Evolutionary conservation across 108 stramenopile genomes (phyloP), one percentile per base, ranked within the genome.

Genomic region (Seminavis robusta): DNA sequence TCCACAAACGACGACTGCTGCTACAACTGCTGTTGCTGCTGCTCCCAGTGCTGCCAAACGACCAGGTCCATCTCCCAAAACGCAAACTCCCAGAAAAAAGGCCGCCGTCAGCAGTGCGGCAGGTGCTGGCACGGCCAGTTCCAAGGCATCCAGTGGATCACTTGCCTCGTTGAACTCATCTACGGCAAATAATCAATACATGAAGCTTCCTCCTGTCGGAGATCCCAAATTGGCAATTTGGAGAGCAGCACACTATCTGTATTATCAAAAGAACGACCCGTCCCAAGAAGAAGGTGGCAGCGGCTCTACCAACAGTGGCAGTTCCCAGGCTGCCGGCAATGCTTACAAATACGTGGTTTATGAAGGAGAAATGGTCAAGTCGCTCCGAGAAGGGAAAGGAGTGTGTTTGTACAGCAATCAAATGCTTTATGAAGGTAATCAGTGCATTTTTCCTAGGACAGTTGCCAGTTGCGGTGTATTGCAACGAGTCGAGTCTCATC

Each of bases 361-460:
- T 65, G 92, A 94, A 73, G 92, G 92, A 13, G 92, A 94, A 73
- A 79, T 93, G 92, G 69, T 71, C 11, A 59, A 77, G 38, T 34
- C 33, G 24, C 47, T 74, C 17, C 81, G 94, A 20, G 79, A 92
- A 42, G 94, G 94, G 19, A 61, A 71, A 1, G 94, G 94, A 16
- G 67, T 90, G 10, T 88, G 87, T 64, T 62, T 93, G 41, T 95
- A 85, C 71, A 66, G 60, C 28, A 86, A 93, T 61, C 63, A 65
- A 19, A 77, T 76, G 42, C 60, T 93, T 49, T 95, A 95, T 56
- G 94, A 95, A 73, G 88, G n/a, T n/a, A n/a, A n/a, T n/a, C n/a
- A n/a, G n/a, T n/a, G n/a, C n/a, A n/a, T n/a, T n/a, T n/a, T n/a
- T n/a, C n/a, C n/a, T n/a, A n/a, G n/a, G n/a, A n/a, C n/a, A n/a